phyloP scores from a whole-genome alignment of 208 protist species.

The Trypanosoma mega region DNA sequence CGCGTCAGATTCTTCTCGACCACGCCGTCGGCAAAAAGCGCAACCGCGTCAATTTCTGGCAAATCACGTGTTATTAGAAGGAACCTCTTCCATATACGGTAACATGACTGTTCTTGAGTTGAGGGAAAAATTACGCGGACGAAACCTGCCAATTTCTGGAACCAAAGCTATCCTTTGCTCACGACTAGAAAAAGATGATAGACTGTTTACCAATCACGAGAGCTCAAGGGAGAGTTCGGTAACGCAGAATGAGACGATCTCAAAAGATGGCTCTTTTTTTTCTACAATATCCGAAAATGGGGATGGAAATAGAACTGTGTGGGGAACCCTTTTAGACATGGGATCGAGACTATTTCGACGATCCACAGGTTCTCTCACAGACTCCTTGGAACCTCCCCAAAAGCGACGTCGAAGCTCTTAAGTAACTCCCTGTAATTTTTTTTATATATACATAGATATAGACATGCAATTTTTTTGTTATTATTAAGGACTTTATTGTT shows the following conservation, averaged over 20 bases:
- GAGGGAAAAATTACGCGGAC: constrained; percentile 32
- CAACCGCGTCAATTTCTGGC: not conserved
- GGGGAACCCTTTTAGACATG: constrained; percentile 20
- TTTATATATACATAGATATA: not conserved
- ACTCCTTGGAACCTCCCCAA: not conserved
- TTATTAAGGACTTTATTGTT: not conserved
- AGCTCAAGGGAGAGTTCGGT: not conserved
- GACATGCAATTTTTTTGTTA: constrained; percentile 2
- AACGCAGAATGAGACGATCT: not conserved
- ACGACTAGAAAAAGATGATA: constrained; percentile 32
- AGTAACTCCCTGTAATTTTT: not conserved
- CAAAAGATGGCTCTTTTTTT: constrained; percentile 8
- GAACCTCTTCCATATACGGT: constrained; percentile 9
- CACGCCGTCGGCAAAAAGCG: not conserved
- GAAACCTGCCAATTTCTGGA: constrained; percentile 43
- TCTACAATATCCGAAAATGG: constrained; percentile 6
- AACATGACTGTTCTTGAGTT: constrained; percentile 22
- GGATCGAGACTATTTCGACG: constrained; percentile 23
- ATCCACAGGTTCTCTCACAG: constrained; percentile 10
- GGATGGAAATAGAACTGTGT: constrained; percentile 4
- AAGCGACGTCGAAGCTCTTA: constrained; percentile 45
- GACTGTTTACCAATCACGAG: not conserved
- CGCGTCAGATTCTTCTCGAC: too few relatives aligned
- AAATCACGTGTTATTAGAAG: not conserved
- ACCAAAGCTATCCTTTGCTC: constrained; percentile 50